Base-by-base conservation (phyloP, 805 yeast species). In the Ascoidea rubescens region DNA sequence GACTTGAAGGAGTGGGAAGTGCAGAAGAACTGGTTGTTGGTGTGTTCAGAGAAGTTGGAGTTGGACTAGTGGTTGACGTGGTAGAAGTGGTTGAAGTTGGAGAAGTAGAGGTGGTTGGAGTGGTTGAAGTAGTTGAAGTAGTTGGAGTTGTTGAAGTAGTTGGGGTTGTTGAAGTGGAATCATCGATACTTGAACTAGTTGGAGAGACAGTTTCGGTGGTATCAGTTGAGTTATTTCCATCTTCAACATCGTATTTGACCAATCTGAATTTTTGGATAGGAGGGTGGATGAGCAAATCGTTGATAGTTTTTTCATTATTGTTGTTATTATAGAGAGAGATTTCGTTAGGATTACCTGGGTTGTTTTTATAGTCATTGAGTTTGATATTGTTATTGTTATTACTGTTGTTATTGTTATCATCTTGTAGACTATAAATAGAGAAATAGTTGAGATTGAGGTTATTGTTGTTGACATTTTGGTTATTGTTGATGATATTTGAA, bases 71-170 rank as follows among this genome's bases (percentile, higher is more conserved):
- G 42, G 48, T 47, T 32, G 45, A 50, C 31, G 52, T 33, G 45
- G 53, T 46, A 50, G 50, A 31, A 46, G 54, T 16, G 53, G 53
- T 5, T 56, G 59, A 50, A 58, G 54, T 42, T 46, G 66, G 48
- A 62, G 63, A 30, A 51, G 60, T 30, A 53, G 53, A 5, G 51
- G 59, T 30, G 58, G 58, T 8, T 51, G 59, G 30, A 56, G 61
- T 7, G 31, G 65, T 12, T 54, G 67, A 28, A 14, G 52, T 16
- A 60, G 64, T 16, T 57, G 67, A 21, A 62, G 63, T 14, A 37
- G 56, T 5, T 51, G 50, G 42, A 37, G n/a, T 33, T 31, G n/a
- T 44, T 14, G 43, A n/a, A 30, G n/a, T 7, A 7, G 43, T 46
- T 12, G 48, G 17, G 33, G 32, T 37, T 31, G 16, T 30, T 47